Evolutionary conservation across 208 protist genomes (phyloP).

Genomic region (Leishmania tarentolae): DNA sequence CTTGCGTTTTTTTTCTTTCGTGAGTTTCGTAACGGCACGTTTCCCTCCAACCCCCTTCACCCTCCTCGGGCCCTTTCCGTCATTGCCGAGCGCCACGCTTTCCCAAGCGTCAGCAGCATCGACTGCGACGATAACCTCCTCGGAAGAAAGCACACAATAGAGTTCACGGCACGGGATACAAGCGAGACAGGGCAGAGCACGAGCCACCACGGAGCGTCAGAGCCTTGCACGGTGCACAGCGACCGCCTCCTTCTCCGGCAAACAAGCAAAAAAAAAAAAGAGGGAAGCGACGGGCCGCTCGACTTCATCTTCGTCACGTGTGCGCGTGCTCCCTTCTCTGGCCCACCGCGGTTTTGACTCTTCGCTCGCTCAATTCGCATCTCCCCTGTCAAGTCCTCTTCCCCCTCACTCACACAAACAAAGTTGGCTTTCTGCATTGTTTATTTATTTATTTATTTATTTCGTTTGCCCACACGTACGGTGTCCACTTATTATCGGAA

Average conservation of each 20-base stretch:
- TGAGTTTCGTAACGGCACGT: not conserved
- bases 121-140: not conserved
- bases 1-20: not conserved
- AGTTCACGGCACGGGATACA: not conserved
- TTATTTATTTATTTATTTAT: no score
- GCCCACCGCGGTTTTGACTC: not conserved
- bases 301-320: not conserved
- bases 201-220: no score
- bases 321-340: not conserved
- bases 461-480: not conserved
- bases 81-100: not conserved
- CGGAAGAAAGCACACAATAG: not conserved
- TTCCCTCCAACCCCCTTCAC: not conserved
- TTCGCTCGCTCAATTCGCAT: not conserved
- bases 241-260: not conserved
- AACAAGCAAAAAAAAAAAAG: not conserved
- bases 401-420: no score
- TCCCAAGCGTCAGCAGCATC: not conserved
- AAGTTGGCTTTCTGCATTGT: no score
- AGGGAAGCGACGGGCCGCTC: not conserved
- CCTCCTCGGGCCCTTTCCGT: not conserved
- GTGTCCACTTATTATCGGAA: not conserved
- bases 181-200: not conserved
- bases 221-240: not conserved
- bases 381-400: no score